Percentiles rank a stretch among this genome's conserved stretches.
phyloP scores from a whole-genome alignment of 495 filamentous ascomycete genomes.

The Gamarada debralockiae region DNA sequence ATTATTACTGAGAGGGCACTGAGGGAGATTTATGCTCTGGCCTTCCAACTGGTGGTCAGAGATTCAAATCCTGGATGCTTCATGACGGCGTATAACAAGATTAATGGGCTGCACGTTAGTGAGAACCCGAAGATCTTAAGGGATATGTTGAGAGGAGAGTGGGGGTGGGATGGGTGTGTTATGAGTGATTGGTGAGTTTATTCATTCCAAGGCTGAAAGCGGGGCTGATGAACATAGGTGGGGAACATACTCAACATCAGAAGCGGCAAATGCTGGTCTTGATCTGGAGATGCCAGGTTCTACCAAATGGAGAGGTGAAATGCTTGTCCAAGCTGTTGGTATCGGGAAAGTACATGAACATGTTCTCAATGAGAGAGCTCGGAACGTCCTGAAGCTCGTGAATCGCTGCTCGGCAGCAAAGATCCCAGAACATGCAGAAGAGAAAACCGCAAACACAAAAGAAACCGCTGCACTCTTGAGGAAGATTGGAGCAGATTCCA shows the following conservation, averaged over 20 bases:
- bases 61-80: conserved; percentile 61
- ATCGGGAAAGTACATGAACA: conserved; percentile 54
- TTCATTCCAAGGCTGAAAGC: conserved; percentile 2
- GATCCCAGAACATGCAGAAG: conserved; percentile 47
- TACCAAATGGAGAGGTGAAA: conserved; percentile 58
- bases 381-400: conserved; percentile 59
- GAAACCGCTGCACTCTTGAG: conserved; percentile 50
- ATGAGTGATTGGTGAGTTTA: conserved; percentile 64
- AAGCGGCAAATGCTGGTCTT: conserved; percentile 64
- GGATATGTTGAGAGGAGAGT: conserved; percentile 64
- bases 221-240: conserved; percentile 30
- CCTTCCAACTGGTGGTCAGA: conserved; percentile 67
- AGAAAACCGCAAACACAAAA: conserved; percentile 35
- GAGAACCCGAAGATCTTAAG: conserved; percentile 61
- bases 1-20: conserved; percentile 66
- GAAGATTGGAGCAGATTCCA: conserved; percentile 60
- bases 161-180: conserved; percentile 64
- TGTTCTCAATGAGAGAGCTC: conserved; percentile 57
- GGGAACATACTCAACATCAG: conserved; percentile 64
- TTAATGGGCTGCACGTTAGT: conserved; percentile 68
- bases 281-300: conserved; percentile 76
- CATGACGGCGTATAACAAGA: conserved; percentile 74
- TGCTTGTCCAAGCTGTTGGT: conserved; percentile 54
- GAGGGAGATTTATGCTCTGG: conserved; percentile 72
- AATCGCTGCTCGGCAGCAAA: conserved; percentile 51